Evolutionary conservation across 106 monocot genomes (phyloP).

Genomic region (Vanilla planifolia): DNA sequence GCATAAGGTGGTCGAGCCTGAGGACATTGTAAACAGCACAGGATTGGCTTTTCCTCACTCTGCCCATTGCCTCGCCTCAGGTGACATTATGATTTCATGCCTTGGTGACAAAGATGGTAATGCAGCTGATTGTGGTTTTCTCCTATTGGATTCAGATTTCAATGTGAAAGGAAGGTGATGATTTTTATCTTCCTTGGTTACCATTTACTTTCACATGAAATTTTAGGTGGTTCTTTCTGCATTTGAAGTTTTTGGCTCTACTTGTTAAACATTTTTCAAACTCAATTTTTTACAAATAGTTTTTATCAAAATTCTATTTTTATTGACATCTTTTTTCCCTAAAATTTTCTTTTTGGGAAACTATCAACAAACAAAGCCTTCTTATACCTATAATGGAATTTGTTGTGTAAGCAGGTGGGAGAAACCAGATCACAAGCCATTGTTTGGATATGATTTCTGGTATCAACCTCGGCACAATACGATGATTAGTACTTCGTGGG

Average conservation of each 20-base stretch:
- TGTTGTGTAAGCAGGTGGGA: constrained; percentile 92
- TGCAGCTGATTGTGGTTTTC: constrained; percentile 76
- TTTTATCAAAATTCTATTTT: no score
- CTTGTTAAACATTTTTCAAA: no score
- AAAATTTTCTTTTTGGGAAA: no score
- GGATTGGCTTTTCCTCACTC: constrained; percentile 92
- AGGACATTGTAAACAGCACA: constrained; percentile 73
- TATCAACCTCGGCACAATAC: constrained; percentile 94
- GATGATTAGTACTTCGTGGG: constrained; percentile 98
- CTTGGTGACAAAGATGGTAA: constrained; percentile 95
- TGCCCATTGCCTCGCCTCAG: constrained; percentile 95
- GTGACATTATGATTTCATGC: constrained; percentile 94
- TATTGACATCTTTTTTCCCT: no score
- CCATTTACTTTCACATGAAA: no score
- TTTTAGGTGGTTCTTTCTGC: no score
- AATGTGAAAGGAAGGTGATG: constrained; percentile 96
- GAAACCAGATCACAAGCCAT: constrained; percentile 87
- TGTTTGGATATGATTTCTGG: constrained; percentile 97
- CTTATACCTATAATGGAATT: no score
- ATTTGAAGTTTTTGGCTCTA: no score
- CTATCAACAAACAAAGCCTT: no score
- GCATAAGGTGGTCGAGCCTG: constrained; percentile 79
- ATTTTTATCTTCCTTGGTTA: no score
- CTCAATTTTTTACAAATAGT: no score
- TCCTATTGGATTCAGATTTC: constrained; percentile 94